Conservation (phyloP, 2,329 filamentous ascomycete species). For the Apiospora marii region DNA sequence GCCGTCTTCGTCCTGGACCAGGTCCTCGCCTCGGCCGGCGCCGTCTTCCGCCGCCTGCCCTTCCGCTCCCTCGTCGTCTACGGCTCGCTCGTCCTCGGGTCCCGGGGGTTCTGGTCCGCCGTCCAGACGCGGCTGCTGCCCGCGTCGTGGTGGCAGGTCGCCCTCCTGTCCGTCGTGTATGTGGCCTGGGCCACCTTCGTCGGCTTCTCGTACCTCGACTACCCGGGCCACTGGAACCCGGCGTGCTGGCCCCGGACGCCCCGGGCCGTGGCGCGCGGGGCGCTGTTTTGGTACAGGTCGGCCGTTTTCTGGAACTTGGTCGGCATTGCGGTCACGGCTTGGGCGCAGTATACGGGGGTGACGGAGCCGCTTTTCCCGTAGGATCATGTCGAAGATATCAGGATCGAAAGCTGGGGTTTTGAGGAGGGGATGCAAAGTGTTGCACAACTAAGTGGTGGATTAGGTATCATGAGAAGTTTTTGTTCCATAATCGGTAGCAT, state of each 20-base stretch:
- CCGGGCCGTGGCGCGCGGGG: background rate
- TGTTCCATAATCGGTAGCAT: background rate
- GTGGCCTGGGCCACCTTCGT: background rate
- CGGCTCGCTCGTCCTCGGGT: conserved; percentile 14
- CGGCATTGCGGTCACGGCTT: background rate
- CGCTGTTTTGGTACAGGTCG: background rate
- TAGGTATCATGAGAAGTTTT: background rate
- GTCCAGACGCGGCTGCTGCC: background rate
- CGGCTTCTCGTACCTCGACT: background rate
- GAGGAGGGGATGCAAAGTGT: background rate
- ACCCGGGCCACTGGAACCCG: background rate
- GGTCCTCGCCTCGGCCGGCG: background rate
- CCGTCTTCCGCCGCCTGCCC: background rate
- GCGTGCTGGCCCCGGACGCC: background rate
- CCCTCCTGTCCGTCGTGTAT: background rate
- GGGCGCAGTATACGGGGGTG: background rate
- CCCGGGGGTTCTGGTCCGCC: background rate
- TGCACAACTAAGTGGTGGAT: no score
- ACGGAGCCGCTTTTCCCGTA: conserved; percentile 9
- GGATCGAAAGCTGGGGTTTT: background rate
- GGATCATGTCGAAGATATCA: no score
- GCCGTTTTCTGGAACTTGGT: conserved; percentile 7
- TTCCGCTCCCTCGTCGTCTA: background rate
- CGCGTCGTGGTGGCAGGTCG: background rate
- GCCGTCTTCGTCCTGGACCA: background rate